These are phyloP conservation scores for Trichoderma erinaceum DNA, from an alignment of 495 filamentous ascomycete genomes.

Conservation along the genomic window DNA sequence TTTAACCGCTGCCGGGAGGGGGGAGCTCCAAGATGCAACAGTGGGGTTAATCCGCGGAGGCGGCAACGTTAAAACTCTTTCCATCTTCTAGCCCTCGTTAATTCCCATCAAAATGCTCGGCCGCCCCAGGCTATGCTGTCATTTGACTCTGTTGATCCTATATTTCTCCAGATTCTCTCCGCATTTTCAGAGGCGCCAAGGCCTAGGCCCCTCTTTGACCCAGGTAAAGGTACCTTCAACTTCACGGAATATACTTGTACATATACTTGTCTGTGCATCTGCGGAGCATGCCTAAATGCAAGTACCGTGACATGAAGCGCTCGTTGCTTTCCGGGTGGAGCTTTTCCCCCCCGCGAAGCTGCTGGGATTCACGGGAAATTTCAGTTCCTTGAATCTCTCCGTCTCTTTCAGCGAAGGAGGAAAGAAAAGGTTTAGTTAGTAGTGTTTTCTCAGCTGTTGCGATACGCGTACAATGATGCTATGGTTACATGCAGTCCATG, in stretches of 20 bases:
- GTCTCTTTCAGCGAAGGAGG: background rate
- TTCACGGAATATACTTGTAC: background rate
- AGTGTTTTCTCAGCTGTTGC: too few species aligned
- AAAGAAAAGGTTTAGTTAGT: too few species aligned
- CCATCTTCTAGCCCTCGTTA: background rate
- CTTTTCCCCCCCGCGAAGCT: background rate
- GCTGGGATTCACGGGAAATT: constrained; percentile 5
- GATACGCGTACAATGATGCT: too few species aligned
- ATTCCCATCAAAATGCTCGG: background rate
- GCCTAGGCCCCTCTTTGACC: background rate
- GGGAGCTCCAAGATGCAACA: too few species aligned
- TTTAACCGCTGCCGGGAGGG: too few species aligned
- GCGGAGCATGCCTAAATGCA: background rate
- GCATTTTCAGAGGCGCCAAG: background rate
- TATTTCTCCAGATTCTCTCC: background rate
- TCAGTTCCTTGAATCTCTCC: background rate
- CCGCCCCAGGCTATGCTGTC: background rate
- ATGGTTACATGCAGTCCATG: background rate
- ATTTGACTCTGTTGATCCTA: background rate
- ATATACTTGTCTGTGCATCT: background rate
- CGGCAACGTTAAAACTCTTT: too few species aligned
- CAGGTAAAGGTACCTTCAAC: too few species aligned
- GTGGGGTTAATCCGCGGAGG: too few species aligned
- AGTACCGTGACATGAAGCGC: background rate
- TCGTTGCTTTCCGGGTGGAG: background rate